These are phyloP conservation scores for Alternaria consortialis DNA, from an alignment of 2,329 filamentous ascomycete genomes.

Conservation along the genomic window DNA sequence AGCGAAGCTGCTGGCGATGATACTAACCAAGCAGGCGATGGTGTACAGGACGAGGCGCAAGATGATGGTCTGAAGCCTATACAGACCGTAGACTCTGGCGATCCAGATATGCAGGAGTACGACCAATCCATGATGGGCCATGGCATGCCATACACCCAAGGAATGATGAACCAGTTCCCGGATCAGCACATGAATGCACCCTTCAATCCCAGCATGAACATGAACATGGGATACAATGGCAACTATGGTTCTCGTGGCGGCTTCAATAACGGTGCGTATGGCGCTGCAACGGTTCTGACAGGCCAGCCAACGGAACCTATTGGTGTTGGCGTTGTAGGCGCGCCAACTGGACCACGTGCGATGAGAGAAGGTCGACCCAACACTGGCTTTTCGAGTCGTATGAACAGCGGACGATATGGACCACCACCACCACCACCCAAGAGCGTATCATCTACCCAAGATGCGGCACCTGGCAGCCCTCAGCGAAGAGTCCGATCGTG, in stretches of 20 bases:
- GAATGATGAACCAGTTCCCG: slow-evolving; percentile 58
- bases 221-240: slow-evolving; percentile 50
- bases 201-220: slow-evolving; percentile 52
- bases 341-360: slow-evolving; percentile 91
- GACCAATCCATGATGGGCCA: slow-evolving; percentile 41
- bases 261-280: slow-evolving; percentile 50
- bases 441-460: slow-evolving; percentile 32
- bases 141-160: slow-evolving; percentile 35
- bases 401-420: slow-evolving; percentile 42
- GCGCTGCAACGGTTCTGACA: slow-evolving; percentile 49
- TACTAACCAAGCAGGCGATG: slow-evolving; percentile 32
- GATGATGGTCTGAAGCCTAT: slow-evolving; percentile 42
- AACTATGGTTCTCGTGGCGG: slow-evolving; percentile 58
- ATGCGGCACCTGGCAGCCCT: slow-evolving; percentile 34
- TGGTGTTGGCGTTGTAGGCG: slow-evolving; percentile 70
- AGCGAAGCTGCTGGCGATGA: slow-evolving; percentile 21
- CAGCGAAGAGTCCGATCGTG: slow-evolving; percentile 43
- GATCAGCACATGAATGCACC: slow-evolving; percentile 59
- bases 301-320: slow-evolving; percentile 48
- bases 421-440: slow-evolving; percentile 24
- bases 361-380: slow-evolving; percentile 91
- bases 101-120: slow-evolving; percentile 32
- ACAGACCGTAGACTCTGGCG: slow-evolving; percentile 46
- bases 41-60: slow-evolving; percentile 21
- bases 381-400: slow-evolving; percentile 74